A percentile compares a stretch with the other conserved stretches of the same genome.
Evolutionary conservation across 2,329 filamentous ascomycete genomes (phyloP).

Genomic region (Dryadomyces quercivorus): DNA sequence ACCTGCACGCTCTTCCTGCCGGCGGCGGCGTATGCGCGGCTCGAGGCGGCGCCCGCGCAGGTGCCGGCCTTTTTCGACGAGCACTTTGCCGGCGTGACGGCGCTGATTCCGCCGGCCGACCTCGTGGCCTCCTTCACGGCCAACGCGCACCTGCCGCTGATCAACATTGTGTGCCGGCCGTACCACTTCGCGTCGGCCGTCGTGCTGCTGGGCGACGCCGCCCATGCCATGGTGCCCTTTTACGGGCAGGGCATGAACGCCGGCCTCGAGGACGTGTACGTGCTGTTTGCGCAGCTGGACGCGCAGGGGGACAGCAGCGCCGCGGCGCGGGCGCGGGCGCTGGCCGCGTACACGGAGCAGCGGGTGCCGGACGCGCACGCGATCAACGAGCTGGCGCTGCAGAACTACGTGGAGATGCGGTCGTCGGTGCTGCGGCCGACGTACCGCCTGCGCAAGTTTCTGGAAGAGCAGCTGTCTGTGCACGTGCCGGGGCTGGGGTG

Average conservation of each 20-base stretch:
- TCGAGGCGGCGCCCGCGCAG: conserved; percentile 50
- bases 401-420: conserved; percentile 93
- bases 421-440: conserved; percentile 64
- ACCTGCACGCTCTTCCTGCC: conserved; percentile 91
- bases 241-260: conserved; percentile 98
- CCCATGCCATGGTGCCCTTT: conserved; percentile 96
- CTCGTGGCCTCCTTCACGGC: conserved; percentile 62
- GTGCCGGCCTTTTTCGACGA: conserved; percentile 64
- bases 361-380: conserved; percentile 71
- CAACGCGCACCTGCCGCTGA: conserved; percentile 85
- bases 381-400: conserved; percentile 82
- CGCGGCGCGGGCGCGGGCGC: conserved; percentile 51
- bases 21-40: conserved; percentile 49
- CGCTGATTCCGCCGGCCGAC: conserved; percentile 53
- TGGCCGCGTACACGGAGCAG: conserved; percentile 62
- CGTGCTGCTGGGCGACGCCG: conserved; percentile 85
- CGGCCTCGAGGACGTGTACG: conserved; percentile 83
- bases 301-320: conserved; percentile 40
- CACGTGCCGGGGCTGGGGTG: conserved; percentile 70
- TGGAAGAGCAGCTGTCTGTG: conserved; percentile 74
- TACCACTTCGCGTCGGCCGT: conserved; percentile 68
- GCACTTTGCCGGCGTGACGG: conserved; percentile 78
- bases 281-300: conserved; percentile 76
- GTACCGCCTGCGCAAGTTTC: conserved; percentile 70
- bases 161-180: conserved; percentile 84